These are phyloP conservation scores for Citrullus amarus DNA, from an alignment of 306 rosid species.

Conservation along the genomic window DNA sequence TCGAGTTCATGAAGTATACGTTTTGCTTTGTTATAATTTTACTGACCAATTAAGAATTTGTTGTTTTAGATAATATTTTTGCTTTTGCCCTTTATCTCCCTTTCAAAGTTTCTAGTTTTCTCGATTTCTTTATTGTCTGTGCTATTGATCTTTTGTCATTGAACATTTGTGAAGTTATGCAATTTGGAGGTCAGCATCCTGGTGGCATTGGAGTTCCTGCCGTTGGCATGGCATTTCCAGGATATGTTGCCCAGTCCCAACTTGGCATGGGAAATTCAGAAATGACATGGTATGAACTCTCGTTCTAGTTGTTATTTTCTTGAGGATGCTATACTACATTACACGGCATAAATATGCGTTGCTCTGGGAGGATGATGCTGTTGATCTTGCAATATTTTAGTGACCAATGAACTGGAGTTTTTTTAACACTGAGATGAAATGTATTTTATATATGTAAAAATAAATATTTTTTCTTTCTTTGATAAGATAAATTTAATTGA, in stretches of 20 bases:
- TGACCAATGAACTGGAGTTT: not conserved
- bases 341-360: not conserved
- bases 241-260: conserved; percentile 86
- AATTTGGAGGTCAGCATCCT: conserved; percentile 95
- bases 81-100: not conserved
- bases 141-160: conserved; percentile 11
- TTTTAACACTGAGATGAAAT: not conserved
- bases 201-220: conserved; percentile 98
- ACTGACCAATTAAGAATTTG: not conserved
- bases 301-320: not conserved
- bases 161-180: conserved; percentile 59
- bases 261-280: conserved; percentile 84
- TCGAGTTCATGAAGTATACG: not conserved
- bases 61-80: not conserved
- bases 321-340: not conserved
- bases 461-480: too few species aligned
- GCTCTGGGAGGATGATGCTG: not conserved
- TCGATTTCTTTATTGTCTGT: not conserved
- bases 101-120: not conserved
- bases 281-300: conserved; percentile 66
- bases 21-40: not conserved
- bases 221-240: conserved; percentile 99
- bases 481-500: too few species aligned
- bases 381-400: not conserved
- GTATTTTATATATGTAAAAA: not conserved